Evolutionary conservation across 768 basidiomycete species (phyloP), one percentile per base, ranked within the genome.

Genomic region (Mycena vulgaris): DNA sequence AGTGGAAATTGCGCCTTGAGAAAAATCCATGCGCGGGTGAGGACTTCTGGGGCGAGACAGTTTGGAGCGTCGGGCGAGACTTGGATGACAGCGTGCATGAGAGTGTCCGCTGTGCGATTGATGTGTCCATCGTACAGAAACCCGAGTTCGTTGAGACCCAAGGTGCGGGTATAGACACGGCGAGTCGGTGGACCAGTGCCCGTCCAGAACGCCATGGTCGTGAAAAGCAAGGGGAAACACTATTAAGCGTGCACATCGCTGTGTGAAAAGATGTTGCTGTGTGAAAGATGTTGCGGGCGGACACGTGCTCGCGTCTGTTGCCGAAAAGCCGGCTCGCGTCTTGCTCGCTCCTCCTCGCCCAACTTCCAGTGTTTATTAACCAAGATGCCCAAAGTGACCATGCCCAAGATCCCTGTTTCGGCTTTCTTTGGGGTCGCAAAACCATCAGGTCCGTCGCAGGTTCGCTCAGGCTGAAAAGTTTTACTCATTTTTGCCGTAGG

Each of bases 351-450:
- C n/a, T n/a, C n/a, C n/a, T n/a, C n/a, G n/a, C n/a, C n/a, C n/a
- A n/a, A 35, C 33, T 35, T 35, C 40, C 40, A n/a, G n/a, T n/a
- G n/a, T 42, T 42, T 16, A 9, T 16, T 16, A 13, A 35, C 10
- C 39, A 74, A 57, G 21, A 95, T 95, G 94, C 94, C 94, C 2
- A 95, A 93, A 82, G 81, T 84, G 27, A 73, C 84, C 7, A 66
- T 85, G 1, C 80, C 88, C 16, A 74, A 86, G 0, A 78, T 92
- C 16, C 95, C 95, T 9, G 76, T 95, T 13, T 94, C 93, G 59
- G 94, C 88, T 33, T 83, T 99, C 25, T 97, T 99, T 79, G 97
- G 91, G 1, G 82, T 99, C 45, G 85, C 88, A 58, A 99, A 99
- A 80, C 98, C 98, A 1, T 93, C 95, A 0, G 97, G 71, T 68